These are phyloP conservation scores for Gastrodia elata DNA, from an alignment of 106 monocot species.

Conservation along the genomic window DNA sequence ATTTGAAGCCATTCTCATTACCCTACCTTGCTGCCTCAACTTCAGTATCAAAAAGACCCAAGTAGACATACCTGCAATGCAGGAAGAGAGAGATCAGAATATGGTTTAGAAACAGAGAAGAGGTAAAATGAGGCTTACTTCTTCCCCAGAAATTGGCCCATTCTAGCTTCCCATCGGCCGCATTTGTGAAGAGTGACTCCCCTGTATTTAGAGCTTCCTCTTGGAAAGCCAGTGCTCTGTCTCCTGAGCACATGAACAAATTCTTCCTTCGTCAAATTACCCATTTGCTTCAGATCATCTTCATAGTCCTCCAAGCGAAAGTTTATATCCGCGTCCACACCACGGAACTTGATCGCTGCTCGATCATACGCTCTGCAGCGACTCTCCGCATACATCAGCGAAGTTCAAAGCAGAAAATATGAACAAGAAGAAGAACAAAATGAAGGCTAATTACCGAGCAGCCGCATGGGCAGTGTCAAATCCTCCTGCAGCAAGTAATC, in stretches of 20 bases:
- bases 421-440: neutral
- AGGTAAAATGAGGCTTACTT: constrained; percentile 19
- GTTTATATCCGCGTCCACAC: constrained; percentile 47
- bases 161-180: constrained; percentile 55
- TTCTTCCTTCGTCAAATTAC: constrained; percentile 38
- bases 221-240: constrained; percentile 37
- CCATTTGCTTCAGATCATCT: constrained; percentile 51
- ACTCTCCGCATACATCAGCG: neutral
- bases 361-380: constrained; percentile 41
- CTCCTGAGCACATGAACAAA: constrained; percentile 51
- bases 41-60: constrained; percentile 19
- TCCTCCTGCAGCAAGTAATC: constrained; percentile 26
- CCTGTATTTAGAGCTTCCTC: constrained; percentile 41
- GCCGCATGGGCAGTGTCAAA: constrained; percentile 58
- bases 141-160: constrained; percentile 48
- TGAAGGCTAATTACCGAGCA: constrained; percentile 21
- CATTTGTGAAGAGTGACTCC: constrained; percentile 57
- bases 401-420: too few relatives aligned
- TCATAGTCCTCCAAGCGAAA: constrained; percentile 44
- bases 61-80: constrained; percentile 17
- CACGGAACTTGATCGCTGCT: constrained; percentile 57
- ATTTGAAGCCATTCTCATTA: neutral
- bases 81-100: neutral
- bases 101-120: neutral
- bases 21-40: constrained; percentile 22